phyloP scores from a whole-genome alignment of 148 eudicot species.

The Rhododendron ferrugineum region DNA sequence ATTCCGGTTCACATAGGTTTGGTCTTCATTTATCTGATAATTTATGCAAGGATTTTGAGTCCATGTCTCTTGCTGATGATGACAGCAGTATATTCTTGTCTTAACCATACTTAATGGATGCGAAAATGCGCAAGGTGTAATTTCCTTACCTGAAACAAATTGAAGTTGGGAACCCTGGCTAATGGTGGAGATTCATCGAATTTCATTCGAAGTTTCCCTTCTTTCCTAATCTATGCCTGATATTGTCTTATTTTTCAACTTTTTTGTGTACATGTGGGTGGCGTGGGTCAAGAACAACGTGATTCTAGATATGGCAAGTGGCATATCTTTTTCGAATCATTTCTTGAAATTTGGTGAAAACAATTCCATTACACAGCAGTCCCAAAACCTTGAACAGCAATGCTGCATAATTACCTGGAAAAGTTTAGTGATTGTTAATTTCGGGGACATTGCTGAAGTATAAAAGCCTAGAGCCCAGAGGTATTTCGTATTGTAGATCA shows the following conservation, averaged over 20 bases:
- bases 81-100: background rate
- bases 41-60: background rate
- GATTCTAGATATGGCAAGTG: background rate
- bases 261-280: background rate
- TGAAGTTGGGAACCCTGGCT: background rate
- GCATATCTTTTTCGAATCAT: background rate
- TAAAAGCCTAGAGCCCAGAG: background rate
- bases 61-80: background rate
- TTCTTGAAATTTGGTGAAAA: background rate
- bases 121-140: background rate
- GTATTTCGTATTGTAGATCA: background rate
- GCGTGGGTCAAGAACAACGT: background rate
- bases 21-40: background rate
- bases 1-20: background rate
- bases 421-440: background rate
- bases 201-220: background rate
- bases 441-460: background rate
- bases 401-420: background rate
- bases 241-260: background rate
- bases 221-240: background rate
- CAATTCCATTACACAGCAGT: background rate
- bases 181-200: background rate
- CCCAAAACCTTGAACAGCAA: background rate
- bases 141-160: background rate
- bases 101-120: background rate